A percentile compares a stretch with the other conserved stretches of the same genome.
Evolutionary conservation across 1,284 basidiomycete species (phyloP).

Genomic region (Ganoderma boninense): DNA sequence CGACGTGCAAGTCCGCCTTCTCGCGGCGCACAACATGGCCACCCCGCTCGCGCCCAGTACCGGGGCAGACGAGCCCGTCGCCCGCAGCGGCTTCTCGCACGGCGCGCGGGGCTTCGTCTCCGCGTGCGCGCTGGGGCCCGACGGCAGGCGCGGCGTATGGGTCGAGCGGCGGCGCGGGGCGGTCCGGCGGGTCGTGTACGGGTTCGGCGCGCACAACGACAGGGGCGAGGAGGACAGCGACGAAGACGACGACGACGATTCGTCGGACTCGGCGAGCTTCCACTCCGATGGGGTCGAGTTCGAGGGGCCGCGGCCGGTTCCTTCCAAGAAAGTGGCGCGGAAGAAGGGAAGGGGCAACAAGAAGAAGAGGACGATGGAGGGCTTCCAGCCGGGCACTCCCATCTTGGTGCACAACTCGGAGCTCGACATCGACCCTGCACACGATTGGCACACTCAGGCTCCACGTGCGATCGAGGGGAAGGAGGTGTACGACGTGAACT

Average conservation of each 20-base stretch:
- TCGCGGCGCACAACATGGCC: conserved; percentile 43
- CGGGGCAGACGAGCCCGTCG: conserved; percentile 7
- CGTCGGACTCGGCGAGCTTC: neutral
- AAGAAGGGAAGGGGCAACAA: neutral
- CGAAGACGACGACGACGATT: conserved; percentile 1
- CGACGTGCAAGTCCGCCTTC: conserved; percentile 42
- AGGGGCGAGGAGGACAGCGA: neutral
- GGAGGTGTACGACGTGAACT: conserved; percentile 50
- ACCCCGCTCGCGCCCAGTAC: conserved; percentile 19
- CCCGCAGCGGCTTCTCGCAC: conserved; percentile 32
- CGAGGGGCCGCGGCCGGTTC: conserved; percentile 4
- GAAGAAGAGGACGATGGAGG: conserved; percentile 18
- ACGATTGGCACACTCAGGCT: conserved; percentile 9
- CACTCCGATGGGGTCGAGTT: conserved; percentile 7
- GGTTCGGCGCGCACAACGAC: conserved; percentile 37
- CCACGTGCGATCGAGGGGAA: conserved; percentile 40
- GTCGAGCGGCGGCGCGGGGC: conserved; percentile 53
- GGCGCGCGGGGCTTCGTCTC: conserved; percentile 52
- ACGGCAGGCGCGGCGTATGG: conserved; percentile 59
- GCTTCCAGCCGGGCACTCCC: conserved; percentile 14
- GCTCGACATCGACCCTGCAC: conserved; percentile 7
- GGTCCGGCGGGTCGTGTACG: conserved; percentile 48
- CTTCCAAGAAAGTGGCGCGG: neutral
- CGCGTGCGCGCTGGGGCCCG: conserved; percentile 52
- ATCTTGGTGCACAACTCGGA: conserved; percentile 31